Evolutionary conservation across 148 eudicot species (phyloP), one percentile per base, ranked within the genome.

Genomic region (Camellia sinensis): DNA sequence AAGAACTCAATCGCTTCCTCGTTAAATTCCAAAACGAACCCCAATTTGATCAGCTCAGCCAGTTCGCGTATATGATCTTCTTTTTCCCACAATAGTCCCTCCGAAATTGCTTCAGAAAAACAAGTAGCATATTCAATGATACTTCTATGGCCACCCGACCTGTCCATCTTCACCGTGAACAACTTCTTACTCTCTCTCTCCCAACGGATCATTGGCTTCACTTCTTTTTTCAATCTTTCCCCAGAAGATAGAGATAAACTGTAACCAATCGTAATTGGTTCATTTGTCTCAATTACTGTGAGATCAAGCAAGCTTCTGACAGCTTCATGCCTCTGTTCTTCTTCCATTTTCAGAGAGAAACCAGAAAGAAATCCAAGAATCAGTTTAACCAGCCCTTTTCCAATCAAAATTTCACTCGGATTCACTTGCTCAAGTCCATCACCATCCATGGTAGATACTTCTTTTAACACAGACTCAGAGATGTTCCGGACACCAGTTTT

Each of bases 41-140:
- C 93, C 70, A 88, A 29, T 86, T 78, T 89, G 65, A 93, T 83
- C 54, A 91, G 83, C 74, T 93, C 92, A 1, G 86, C 75, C 71
- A 93, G 87, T 54, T 75, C 76, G 13, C 64, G 68, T 7, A 88
- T 75, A 29, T 76, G 74, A 43, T 83, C 87, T 67, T 86, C 93
- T 54, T 83, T 81, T 63, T 88, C 92, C 91, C 91, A 89, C 19
- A 91, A 48, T 74, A 91, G 14, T 48, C 94, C 94, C 61, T 84
- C 85, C 17, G 94, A 77, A 43, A 92, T 69, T 7, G 82, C 93
- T 81, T 88, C 78, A 71, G 90, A 74, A 63, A 88, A 89, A 74
- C 59, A 82, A 3, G 80, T 84, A 15, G 91, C 94, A 81, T 83
- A 88, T 71, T 91, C 91, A 3, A 92, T 43, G 6, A 84, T 65